Conservation (phyloP, 495 filamentous ascomycete genomes). For the Clavariopsis aquatica region DNA sequence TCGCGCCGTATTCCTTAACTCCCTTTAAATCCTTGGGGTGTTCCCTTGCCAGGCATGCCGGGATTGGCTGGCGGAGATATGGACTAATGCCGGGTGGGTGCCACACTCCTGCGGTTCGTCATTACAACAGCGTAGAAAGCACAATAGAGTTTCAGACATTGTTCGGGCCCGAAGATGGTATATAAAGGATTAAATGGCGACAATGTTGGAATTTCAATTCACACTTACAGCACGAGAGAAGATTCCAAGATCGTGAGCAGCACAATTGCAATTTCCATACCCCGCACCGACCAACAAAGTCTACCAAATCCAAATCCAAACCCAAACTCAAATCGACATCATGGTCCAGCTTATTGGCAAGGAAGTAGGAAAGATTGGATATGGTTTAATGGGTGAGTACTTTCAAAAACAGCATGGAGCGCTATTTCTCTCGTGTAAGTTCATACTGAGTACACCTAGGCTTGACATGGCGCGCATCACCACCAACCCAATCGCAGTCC, state of each 20-base stretch:
- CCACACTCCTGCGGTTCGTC: not conserved
- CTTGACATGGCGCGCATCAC: constrained; percentile 70
- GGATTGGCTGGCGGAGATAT: not conserved
- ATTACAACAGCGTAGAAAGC: not conserved
- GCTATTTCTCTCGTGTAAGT: not conserved
- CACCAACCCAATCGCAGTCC: constrained; percentile 59
- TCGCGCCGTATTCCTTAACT: too few relatives aligned
- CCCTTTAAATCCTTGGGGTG: not conserved
- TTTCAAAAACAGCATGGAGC: not conserved
- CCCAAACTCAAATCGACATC: constrained; percentile 1
- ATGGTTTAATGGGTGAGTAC: constrained; percentile 45
- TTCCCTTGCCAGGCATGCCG: not conserved
- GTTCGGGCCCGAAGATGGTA: not conserved
- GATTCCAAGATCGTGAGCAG: not conserved
- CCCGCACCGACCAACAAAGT: not conserved
- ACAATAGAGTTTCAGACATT: not conserved
- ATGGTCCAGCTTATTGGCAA: constrained; percentile 39
- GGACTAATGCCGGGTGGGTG: not conserved
- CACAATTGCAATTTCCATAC: not conserved
- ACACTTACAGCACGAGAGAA: not conserved
- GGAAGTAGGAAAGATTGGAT: constrained; percentile 42
- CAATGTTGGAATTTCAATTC: not conserved
- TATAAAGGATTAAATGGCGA: not conserved
- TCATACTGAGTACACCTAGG: constrained; percentile 48
- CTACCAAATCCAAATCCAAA: not conserved